Conservation (phyloP, 2,329 filamentous ascomycete genomes). For the Fusarium oxysporum region DNA sequence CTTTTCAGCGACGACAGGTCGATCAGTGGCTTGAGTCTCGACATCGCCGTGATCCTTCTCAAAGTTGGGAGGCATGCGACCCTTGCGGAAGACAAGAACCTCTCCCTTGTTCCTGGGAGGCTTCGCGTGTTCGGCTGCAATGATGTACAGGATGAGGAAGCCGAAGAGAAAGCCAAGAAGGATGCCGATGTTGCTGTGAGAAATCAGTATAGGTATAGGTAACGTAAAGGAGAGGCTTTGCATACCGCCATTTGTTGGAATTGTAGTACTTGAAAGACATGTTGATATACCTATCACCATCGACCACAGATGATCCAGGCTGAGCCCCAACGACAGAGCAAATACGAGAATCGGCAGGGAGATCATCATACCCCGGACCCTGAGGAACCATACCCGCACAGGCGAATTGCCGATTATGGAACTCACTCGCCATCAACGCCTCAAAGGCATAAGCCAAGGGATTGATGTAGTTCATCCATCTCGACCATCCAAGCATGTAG, state of each 20-base stretch:
- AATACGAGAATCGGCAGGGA: conserved; percentile 59
- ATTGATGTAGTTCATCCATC: conserved; percentile 75
- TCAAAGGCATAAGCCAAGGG: conserved; percentile 67
- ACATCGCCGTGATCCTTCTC: conserved; percentile 58
- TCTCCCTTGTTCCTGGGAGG: conserved; percentile 73
- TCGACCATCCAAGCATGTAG: conserved; percentile 47
- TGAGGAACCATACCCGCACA: conserved; percentile 65
- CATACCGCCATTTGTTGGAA: conserved; percentile 64
- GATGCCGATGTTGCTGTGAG: conserved; percentile 72
- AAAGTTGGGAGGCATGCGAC: conserved; percentile 66
- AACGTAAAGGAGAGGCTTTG: accelerated
- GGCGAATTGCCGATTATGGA: conserved; percentile 62
- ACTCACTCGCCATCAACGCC: conserved; percentile 44
- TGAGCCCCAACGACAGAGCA: conserved; percentile 67
- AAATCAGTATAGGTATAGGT: accelerated
- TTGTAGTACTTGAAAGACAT: conserved; percentile 67
- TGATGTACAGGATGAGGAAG: conserved; percentile 72
- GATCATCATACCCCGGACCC: conserved; percentile 48
- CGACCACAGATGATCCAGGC: conserved; percentile 64
- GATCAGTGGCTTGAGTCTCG: conserved; percentile 45
- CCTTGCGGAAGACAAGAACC: conserved; percentile 72
- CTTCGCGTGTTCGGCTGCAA: conserved; percentile 73
- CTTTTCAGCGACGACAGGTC: conserved; percentile 36
- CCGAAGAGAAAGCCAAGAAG: conserved; percentile 71
- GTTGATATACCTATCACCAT: conserved; percentile 70